Evolutionary conservation across 768 basidiomycete genomes (phyloP).

Genomic region (Russula olivacea): DNA sequence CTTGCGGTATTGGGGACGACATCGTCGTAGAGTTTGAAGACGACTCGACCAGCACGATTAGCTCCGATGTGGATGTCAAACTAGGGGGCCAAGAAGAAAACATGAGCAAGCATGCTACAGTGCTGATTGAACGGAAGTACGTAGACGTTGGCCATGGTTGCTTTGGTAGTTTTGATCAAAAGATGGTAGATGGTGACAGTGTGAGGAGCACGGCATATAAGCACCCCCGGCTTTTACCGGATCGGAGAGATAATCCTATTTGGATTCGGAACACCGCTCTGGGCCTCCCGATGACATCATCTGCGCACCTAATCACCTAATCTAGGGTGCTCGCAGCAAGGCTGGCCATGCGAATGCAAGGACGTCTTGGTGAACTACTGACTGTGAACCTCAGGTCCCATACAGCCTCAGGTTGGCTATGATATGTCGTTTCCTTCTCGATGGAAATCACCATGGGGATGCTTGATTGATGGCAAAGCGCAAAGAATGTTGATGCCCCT

Average conservation of each 20-base stretch:
- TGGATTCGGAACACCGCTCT: not conserved
- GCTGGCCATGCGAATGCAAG: too few species aligned
- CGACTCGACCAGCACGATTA: slow-evolving; percentile 47
- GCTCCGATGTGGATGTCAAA: slow-evolving; percentile 57
- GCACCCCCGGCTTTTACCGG: slow-evolving; percentile 17
- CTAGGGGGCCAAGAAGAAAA: slow-evolving; percentile 32
- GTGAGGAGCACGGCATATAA: slow-evolving; percentile 23
- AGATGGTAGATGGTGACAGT: slow-evolving; percentile 4
- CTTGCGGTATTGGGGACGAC: slow-evolving; percentile 65
- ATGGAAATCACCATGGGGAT: not conserved
- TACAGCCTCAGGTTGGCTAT: too few species aligned
- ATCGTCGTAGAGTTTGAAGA: slow-evolving; percentile 82
- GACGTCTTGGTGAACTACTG: too few species aligned
- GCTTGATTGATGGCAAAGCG: not conserved
- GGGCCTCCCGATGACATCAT: too few species aligned
- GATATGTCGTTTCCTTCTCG: not conserved
- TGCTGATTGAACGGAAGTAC: slow-evolving; percentile 28
- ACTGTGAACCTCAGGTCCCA: not conserved
- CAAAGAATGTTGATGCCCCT: not conserved
- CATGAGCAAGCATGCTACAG: not conserved
- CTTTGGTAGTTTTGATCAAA: slow-evolving; percentile 21
- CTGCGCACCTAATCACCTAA: too few species aligned
- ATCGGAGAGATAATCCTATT: slow-evolving; percentile 19
- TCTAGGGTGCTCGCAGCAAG: too few species aligned
- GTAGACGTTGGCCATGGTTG: slow-evolving; percentile 37